These are phyloP conservation scores for Lichtheimia hyalospora DNA, from an alignment of 371 early-diverging fungal genomes.

Conservation along the genomic window DNA sequence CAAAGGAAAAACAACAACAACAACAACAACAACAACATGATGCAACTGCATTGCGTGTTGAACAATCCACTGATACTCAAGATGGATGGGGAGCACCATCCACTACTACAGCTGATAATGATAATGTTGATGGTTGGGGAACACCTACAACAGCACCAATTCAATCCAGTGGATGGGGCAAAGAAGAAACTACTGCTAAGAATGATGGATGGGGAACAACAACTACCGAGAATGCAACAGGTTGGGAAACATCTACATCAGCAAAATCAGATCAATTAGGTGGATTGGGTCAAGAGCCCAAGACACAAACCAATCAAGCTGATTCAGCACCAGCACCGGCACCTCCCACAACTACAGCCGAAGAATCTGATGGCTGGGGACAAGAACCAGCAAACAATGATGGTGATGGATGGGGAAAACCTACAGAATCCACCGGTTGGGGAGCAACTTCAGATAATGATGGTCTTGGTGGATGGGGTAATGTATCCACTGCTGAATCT, in stretches of 20 bases:
- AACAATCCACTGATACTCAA: neutral
- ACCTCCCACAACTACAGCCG: too few species aligned
- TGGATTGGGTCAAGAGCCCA: too few species aligned
- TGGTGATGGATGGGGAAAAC: neutral
- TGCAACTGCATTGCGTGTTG: neutral
- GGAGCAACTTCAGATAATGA: too few species aligned
- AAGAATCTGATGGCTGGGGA: neutral
- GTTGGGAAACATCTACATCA: neutral
- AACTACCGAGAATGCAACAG: neutral
- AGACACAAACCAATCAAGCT: too few species aligned
- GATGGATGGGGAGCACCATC: constrained; percentile 8
- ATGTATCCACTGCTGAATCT: too few species aligned
- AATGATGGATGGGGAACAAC: constrained; percentile 1
- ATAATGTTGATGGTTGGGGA: constrained; percentile 9
- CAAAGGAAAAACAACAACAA: neutral
- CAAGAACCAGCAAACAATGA: neutral
- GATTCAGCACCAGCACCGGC: too few species aligned
- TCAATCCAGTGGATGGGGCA: neutral
- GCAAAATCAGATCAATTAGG: neutral
- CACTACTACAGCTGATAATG: neutral
- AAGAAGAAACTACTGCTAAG: neutral
- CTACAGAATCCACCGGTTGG: neutral
- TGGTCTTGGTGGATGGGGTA: too few species aligned
- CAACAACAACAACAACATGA: neutral
- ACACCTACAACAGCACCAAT: neutral